Evolutionary conservation across 805 yeast genomes (phyloP), one percentile per base, ranked within the genome.

Genomic region (Myxozyma lipomycoides): DNA sequence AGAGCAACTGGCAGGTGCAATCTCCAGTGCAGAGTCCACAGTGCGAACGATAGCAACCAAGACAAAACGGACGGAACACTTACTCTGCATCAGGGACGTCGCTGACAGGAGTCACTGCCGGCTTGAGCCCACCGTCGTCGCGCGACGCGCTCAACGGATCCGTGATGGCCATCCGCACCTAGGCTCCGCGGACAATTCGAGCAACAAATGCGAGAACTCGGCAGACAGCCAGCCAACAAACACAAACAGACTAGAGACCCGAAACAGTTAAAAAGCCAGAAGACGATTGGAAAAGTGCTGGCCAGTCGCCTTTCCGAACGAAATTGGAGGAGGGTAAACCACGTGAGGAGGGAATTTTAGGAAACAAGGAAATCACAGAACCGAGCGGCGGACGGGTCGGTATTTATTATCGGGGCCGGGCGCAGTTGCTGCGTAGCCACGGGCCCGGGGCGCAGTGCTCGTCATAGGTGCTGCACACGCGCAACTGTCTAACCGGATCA

Each of bases 101-200:
- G 17, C 18, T 17, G 15, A 34, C 43, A 17, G 45, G 26, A 22
- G 45, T 12, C 7, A 28, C 12, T 12, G 32, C 12, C 32, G 12
- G 32, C 12, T 28, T 28, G 12, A 28, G 32, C 32, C 32, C 32
- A 12, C 32, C 32, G 32, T 28, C 30, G 37, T 43, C 34, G 37
- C 32, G 45, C 25, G 43, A 36, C 28, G 43, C 42, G 30, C 40
- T 45, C n/a, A 41, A 41, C 30, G 49, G 46, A 45, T 52, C 56
- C 45, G 45, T 43, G 39, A 45, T 36, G 24, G 54, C 50, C 50
- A 48, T 46, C 40, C 15, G 25, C 17, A 43, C 15, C 7, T 40
- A 2, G 21, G 48, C 17, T 6, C 40, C 35, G 30, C 19, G 34
- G 38, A n/a, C n/a, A n/a, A n/a, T n/a, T n/a, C n/a, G n/a, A n/a